Base-by-base conservation (phyloP, 805 yeast species). In the Nakazawaea laoshanensis region DNA sequence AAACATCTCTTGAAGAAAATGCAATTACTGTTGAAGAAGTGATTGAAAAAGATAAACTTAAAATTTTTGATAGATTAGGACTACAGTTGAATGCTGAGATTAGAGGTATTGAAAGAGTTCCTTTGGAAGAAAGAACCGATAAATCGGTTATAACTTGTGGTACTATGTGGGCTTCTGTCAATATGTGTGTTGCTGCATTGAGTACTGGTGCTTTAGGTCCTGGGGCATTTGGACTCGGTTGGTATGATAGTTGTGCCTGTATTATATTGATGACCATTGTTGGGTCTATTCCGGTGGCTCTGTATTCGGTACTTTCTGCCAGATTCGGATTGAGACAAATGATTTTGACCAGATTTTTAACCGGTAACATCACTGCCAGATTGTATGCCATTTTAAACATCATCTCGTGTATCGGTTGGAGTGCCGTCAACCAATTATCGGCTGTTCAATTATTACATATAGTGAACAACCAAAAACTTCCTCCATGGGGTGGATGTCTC, bases 151-250 rank as follows among this genome's bases (percentile, higher is more conserved):
- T 50, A 39, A 56, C 58, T 36, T 65, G 64, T 30, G 66, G 63
- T 34, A 48, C 65, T 38, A 65, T 65, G 70, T 65, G 70, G 70
- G 53, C 59, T 43, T 62, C 68, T 6, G 69, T 69, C 27, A 63
- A 63, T 43, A 49, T 63, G 52, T 69, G 64, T 35, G 61, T 65
- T 42, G 68, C 69, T 15, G 55, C 70, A 14, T 62, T 55, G 24
- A 27, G 32, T 26, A 29, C 33, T 8, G 37, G 37, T 25, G 39
- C 67, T 14, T 47, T 64, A 25, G 70, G 68, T 39, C 62, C 75
- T 15, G 37, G 32, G 12, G 19, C 32, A n/a, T 29, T 29, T 36
- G 39, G 35, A 53, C 53, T 29, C 36, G 41, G 37, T 15, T 35
- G 33, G 33, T 35, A 30, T 16, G 33, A 29, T 16, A 15, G 29